Percentiles rank a stretch among this genome's conserved stretches.
Conservation (phyloP, 1,284 basidiomycete species). For the Neolentinus lepideus region DNA sequence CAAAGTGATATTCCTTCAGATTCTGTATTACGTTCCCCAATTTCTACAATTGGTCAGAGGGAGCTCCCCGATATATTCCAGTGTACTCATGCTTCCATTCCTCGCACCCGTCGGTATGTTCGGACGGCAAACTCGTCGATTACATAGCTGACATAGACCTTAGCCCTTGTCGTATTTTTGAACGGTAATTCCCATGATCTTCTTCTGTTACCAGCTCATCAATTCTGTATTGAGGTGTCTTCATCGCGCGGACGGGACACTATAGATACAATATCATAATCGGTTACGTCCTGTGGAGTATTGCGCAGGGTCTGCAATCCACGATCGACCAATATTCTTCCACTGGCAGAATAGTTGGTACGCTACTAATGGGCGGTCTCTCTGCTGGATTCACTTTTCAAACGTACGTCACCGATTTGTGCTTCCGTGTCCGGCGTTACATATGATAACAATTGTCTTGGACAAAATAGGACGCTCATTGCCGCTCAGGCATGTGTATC, state of each 20-base stretch:
- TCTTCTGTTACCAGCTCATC: not conserved
- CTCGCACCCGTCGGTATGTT: slow-evolving; percentile 17
- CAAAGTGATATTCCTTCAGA: slow-evolving; percentile 4
- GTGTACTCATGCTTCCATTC: slow-evolving; percentile 35
- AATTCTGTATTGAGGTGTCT: slow-evolving; percentile 6
- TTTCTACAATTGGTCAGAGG: slow-evolving; percentile 40
- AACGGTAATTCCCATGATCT: slow-evolving; percentile 19
- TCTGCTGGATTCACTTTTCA: slow-evolving; percentile 15
- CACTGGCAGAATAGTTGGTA: slow-evolving; percentile 30
- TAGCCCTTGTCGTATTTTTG: slow-evolving; percentile 28
- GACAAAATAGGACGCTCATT: slow-evolving; percentile 15
- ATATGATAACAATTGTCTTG: not conserved
- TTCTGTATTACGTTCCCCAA: slow-evolving; percentile 32
- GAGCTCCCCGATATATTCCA: slow-evolving; percentile 34
- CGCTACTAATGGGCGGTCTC: slow-evolving; percentile 30
- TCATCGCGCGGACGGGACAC: slow-evolving; percentile 15
- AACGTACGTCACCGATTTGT: slow-evolving; percentile 4
- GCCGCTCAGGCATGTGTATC: slow-evolving; percentile 30
- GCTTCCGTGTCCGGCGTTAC: not conserved
- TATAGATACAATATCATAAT: slow-evolving; percentile 21
- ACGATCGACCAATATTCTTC: slow-evolving; percentile 28
- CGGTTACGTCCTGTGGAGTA: slow-evolving; percentile 30
- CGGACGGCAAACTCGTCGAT: too few relatives aligned
- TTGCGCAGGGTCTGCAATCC: slow-evolving; percentile 19
- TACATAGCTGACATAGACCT: slow-evolving; percentile 3